Base-by-base conservation (phyloP, 257 asterid species). In the Cinchona pubescens region DNA sequence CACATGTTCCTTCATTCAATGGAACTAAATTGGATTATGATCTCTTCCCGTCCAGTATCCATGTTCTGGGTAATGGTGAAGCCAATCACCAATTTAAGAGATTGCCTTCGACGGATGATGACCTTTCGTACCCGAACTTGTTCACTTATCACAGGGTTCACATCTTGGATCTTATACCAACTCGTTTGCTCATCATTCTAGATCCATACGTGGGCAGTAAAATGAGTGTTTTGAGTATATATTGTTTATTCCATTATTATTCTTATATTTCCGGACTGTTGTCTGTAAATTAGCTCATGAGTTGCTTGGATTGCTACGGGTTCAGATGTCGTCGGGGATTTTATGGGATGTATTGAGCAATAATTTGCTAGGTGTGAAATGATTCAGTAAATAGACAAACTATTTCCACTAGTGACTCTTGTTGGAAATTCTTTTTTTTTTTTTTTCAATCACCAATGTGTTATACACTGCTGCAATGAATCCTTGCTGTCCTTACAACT, bases 81-180 rank as follows among this genome's bases (percentile, higher is more conserved):
- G 51, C 74, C 14, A 84, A 25, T 83, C 89, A 81, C 79, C 96
- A 85, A 38, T 95, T 95, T 71, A 91, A 83, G 86, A 85, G 96
- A 78, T 75, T 86, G 86, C 89, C 96, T 38, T 91, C 94, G 1
- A 82, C 87, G 88, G 99, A 94, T 19, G 93, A 91, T 64, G 99
- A 92, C 73, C 88, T 89, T 82, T 84, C 99, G 16, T 95, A 95
- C 74, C 98, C 98, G 0, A 92, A 90, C 85, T 75, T 95, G 82
- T 95, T 95, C 82, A 76, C 81, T n/a, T n/a, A 6, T 34, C 87
- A 53, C 93, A 87, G 76, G 87, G 90, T 61, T 80, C 95, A 9
- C 84, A 76, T 76, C 79, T 83, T 59, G 78, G 79, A 46, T 67
- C 85, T 55, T 85, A 46, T 66, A 25, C 88, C 34, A 79, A 80